Evolutionary conservation across 2,329 filamentous ascomycete genomes (phyloP), one percentile per base, ranked within the genome.

Genomic region (Teratosphaeriaceae sp.): DNA sequence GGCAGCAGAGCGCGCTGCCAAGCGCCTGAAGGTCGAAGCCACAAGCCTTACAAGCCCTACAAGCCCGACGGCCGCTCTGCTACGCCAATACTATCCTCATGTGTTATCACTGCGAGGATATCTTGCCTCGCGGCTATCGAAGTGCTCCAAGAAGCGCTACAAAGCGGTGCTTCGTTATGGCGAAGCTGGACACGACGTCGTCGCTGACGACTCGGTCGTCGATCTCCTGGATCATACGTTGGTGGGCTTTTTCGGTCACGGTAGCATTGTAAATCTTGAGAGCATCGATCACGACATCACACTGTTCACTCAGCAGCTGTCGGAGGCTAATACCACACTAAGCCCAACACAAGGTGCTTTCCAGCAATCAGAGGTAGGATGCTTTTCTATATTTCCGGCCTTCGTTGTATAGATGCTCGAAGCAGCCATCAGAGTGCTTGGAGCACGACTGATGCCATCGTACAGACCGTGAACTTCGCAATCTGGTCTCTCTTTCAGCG

Each of bases 401-500:
- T n/a, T n/a, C n/a, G n/a, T n/a, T n/a, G n/a, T n/a, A n/a, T n/a
- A n/a, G n/a, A n/a, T n/a, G n/a, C n/a, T n/a, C n/a, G n/a, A n/a
- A n/a, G n/a, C n/a, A n/a, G n/a, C n/a, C n/a, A n/a, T n/a, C n/a
- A n/a, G n/a, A n/a, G n/a, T 58, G 46, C 57, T 21, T 40, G 40
- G 20, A 38, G n/a, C 38, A 38, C 33, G 34, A 56, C 82, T 79
- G 3, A 18, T 36, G 11, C 18, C 19, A 42, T 39, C 21, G 38
- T 30, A 5, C 40, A 74, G 70, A 65, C 70, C 51, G 69, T 74
- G 22, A 66, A 74, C 50, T 72, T 70, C 47, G 65, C 68, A 13
- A 78, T 96, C 31, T 88, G 84, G 79, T 72, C 78, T 8, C 69
- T 95, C 1, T 95, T 95, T 2, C 78, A 76, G 11, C 73, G 76